Conservation (phyloP, 495 filamentous ascomycete species). For the Daldinia grandis region DNA sequence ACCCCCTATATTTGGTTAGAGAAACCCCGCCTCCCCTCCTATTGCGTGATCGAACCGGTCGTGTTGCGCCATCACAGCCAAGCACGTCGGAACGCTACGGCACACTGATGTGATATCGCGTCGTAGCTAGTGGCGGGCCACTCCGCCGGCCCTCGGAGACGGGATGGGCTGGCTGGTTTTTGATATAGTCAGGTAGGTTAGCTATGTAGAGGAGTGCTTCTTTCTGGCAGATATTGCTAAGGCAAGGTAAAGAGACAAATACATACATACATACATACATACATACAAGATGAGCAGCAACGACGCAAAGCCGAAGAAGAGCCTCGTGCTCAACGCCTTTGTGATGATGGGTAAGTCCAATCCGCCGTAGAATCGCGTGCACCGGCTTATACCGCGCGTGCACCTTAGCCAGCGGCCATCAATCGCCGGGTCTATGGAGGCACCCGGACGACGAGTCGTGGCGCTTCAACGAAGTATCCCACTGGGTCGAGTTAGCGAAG, state of each 20-base stretch:
- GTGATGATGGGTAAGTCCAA: conserved; percentile 60
- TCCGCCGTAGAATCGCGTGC: neutral
- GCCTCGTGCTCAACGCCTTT: conserved; percentile 71
- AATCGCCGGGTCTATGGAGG: conserved; percentile 70
- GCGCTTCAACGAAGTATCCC: conserved; percentile 61
- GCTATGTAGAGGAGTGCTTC: too few species aligned
- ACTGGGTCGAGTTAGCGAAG: conserved; percentile 67
- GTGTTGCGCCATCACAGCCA: conserved; percentile 30
- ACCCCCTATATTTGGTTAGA: conserved; percentile 5
- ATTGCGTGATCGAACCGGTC: conserved; percentile 35
- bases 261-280: too few species aligned
- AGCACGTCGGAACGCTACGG: conserved; percentile 9
- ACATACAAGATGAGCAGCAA: conserved; percentile 16
- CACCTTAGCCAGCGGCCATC: conserved; percentile 63
- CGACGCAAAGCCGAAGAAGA: conserved; percentile 55
- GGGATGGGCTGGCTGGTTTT: conserved; percentile 2
- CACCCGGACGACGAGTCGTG: conserved; percentile 63
- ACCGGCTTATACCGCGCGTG: conserved; percentile 10
- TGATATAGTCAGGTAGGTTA: too few species aligned
- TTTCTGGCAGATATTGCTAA: too few species aligned
- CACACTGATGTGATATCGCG: conserved; percentile 10
- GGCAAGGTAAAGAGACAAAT: too few species aligned
- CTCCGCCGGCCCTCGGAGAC: conserved; percentile 29
- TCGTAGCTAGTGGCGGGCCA: neutral
- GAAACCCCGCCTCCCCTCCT: conserved; percentile 23